Percentiles rank a stretch among this genome's conserved stretches.
Conservation (phyloP, 495 filamentous ascomycete species). For the Trichoderma orchidacearum region DNA sequence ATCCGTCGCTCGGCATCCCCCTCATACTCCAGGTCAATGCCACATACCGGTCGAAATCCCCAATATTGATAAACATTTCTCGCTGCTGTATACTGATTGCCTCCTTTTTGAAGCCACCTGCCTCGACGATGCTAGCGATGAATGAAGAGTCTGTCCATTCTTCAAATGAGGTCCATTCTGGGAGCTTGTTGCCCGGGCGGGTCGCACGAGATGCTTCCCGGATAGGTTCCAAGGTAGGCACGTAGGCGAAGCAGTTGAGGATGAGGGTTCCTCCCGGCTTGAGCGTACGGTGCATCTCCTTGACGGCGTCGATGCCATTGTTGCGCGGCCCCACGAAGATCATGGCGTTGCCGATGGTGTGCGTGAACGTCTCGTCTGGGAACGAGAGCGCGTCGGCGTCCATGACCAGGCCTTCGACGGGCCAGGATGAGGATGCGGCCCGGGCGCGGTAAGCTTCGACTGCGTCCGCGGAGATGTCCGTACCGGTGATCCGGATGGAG, state of each 20-base stretch:
- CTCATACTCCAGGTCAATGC: conserved; percentile 9
- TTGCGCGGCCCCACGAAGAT: conserved; percentile 7
- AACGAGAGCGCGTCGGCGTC: conserved; percentile 7
- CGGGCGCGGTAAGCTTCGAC: conserved; percentile 5
- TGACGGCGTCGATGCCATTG: conserved; percentile 6
- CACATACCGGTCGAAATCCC: conserved; percentile 3
- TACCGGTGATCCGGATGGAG: conserved; percentile 5
- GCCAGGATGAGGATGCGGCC: conserved; percentile 3
- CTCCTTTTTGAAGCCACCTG: conserved; percentile 7
- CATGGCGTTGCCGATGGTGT: conserved; percentile 6
- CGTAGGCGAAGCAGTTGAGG: conserved; percentile 6
- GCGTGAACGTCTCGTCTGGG: conserved; percentile 6
- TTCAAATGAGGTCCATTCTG: conserved; percentile 2
- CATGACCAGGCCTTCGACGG: conserved; percentile 6
- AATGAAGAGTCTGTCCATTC: conserved; percentile 5
- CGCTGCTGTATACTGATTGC: conserved; percentile 1
- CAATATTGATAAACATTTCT: conserved; percentile 2
- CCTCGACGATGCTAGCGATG: conserved; percentile 1
- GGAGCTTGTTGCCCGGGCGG: conserved; percentile 2
- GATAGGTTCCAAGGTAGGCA: neutral
- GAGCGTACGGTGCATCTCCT: conserved; percentile 9
- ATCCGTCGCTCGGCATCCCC: conserved; percentile 5
- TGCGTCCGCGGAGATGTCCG: conserved; percentile 6
- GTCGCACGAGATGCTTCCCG: conserved; percentile 4
- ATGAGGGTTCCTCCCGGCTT: conserved; percentile 7